Evolutionary conservation across 768 basidiomycete species (phyloP).

Genomic region (Termitomyces sp.): DNA sequence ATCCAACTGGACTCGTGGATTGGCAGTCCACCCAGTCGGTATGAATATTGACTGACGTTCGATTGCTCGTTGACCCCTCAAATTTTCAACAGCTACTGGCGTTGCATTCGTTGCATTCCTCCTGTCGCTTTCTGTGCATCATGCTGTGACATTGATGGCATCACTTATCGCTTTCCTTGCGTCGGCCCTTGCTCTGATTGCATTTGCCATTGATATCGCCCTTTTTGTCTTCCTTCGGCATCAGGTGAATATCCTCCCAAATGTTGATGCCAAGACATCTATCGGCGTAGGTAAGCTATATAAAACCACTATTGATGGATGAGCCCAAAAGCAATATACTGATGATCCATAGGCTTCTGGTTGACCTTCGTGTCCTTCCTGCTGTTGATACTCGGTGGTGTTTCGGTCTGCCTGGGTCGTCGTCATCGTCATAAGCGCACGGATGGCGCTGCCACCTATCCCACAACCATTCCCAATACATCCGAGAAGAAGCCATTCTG

Average conservation of each 20-base stretch:
- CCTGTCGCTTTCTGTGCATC: constrained; percentile 54
- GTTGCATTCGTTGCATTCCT: constrained; percentile 61
- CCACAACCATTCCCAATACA: constrained; percentile 29
- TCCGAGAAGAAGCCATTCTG: constrained; percentile 22
- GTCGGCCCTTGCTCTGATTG: constrained; percentile 59
- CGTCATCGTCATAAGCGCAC: constrained; percentile 52
- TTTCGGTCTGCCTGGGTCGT: constrained; percentile 67
- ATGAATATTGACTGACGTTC: constrained; percentile 16
- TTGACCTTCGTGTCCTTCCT: constrained; percentile 63
- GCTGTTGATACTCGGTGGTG: constrained; percentile 57
- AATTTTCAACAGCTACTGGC: constrained; percentile 32
- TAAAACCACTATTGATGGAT: not conserved
- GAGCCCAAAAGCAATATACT: constrained; percentile 2
- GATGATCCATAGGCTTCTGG: constrained; percentile 61
- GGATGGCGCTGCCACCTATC: constrained; percentile 32
- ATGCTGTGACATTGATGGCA: constrained; percentile 54
- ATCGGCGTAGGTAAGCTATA: constrained; percentile 55
- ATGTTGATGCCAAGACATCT: constrained; percentile 38
- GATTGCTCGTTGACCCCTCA: not conserved
- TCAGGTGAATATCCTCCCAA: constrained; percentile 44
- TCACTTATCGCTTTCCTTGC: constrained; percentile 68
- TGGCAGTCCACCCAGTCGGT: constrained; percentile 76
- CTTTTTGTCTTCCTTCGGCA: constrained; percentile 59
- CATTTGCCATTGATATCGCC: constrained; percentile 74
- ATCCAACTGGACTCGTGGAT: constrained; percentile 65